phyloP scores from a whole-genome alignment of 2,329 filamentous ascomycete species.

The Trichocomaceae sp. region DNA sequence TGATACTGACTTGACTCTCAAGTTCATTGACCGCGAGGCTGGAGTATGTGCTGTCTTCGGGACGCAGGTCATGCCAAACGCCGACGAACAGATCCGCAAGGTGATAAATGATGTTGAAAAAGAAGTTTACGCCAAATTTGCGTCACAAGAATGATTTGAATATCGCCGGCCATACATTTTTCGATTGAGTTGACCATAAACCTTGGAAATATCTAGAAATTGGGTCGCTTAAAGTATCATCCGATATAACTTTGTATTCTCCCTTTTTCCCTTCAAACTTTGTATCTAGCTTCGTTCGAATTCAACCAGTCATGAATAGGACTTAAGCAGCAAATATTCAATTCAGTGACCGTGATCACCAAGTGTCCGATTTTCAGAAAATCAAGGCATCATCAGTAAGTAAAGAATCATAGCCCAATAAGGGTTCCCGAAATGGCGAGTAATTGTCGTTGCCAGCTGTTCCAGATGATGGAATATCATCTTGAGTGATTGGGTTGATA shows the following conservation, averaged over 20 bases:
- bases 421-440: constrained; percentile 5
- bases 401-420: constrained; percentile 10
- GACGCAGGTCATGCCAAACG: constrained; percentile 9
- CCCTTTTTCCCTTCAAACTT: not conserved
- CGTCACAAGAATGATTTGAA: not conserved
- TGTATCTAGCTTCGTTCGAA: not conserved
- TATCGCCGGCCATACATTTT: not conserved
- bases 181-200: not conserved
- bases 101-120: constrained; percentile 6
- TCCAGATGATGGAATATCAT: not conserved
- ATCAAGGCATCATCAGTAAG: not conserved
- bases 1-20: not conserved
- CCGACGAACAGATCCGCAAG: constrained; percentile 6
- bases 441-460: not conserved
- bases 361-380: not conserved
- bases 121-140: constrained; percentile 3
- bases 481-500: not conserved
- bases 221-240: not conserved
- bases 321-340: not conserved
- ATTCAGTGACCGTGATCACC: not conserved
- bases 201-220: not conserved
- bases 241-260: not conserved
- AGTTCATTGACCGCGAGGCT: constrained; percentile 12
- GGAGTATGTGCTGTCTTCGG: constrained; percentile 8
- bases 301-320: not conserved